A percentile compares a stretch with the other conserved stretches of the same genome.
Conservation (phyloP, 2,329 filamentous ascomycete species). For the Colletotrichum sp. region DNA sequence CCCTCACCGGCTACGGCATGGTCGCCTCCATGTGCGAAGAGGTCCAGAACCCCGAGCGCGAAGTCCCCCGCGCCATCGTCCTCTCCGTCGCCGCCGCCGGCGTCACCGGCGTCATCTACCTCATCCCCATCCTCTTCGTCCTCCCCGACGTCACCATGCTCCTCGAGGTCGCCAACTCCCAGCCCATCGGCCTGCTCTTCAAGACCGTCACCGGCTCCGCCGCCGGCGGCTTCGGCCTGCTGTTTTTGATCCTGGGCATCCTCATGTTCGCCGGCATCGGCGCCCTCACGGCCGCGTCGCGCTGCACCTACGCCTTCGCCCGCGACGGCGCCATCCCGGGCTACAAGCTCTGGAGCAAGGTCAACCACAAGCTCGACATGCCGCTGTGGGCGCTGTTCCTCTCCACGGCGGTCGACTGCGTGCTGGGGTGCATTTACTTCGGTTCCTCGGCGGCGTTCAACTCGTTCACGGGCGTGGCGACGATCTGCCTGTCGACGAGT, state of each 20-base stretch:
- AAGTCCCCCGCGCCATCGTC: conserved; percentile 75
- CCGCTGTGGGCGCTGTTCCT: conserved; percentile 74
- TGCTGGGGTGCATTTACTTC: conserved; percentile 81
- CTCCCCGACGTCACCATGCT: conserved; percentile 70
- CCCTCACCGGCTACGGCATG: conserved; percentile 72
- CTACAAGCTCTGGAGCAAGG: conserved; percentile 68
- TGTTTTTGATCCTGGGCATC: conserved; percentile 79
- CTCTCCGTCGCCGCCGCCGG: conserved; percentile 71
- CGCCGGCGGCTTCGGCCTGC: conserved; percentile 74
- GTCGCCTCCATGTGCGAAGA: conserved; percentile 77
- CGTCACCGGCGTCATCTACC: conserved; percentile 68
- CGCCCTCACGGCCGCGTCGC: conserved; percentile 74
- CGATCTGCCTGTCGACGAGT: conserved; percentile 77
- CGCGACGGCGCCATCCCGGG: conserved; percentile 78
- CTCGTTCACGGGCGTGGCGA: conserved; percentile 80
- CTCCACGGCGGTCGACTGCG: conserved; percentile 70
- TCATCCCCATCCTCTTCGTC: conserved; percentile 79
- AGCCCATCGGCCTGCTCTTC: conserved; percentile 79
- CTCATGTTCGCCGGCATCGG: conserved; percentile 79
- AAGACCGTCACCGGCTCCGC: conserved; percentile 76
- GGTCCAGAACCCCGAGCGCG: conserved; percentile 70
- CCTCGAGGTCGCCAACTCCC: conserved; percentile 70
- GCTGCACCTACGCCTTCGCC: conserved; percentile 79
- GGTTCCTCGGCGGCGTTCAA: conserved; percentile 79
- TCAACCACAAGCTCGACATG: conserved; percentile 70